Percentiles rank a stretch among this genome's conserved stretches.
Evolutionary conservation across 2,329 filamentous ascomycete species (phyloP).

Genomic region (Alternaria consortialis): DNA sequence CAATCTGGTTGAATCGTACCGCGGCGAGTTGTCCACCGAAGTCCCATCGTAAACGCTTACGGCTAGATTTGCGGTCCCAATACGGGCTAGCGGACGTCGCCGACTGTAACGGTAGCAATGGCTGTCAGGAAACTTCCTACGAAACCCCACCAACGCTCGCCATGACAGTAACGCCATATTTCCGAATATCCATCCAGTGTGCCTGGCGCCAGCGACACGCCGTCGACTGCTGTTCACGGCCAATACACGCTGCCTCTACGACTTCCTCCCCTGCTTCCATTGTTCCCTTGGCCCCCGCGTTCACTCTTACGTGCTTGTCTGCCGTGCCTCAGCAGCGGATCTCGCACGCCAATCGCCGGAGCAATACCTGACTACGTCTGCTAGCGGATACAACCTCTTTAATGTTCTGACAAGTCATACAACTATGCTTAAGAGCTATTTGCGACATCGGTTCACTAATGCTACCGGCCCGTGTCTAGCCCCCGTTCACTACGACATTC

Average conservation of each 20-base stretch:
- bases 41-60: slow-evolving; percentile 23
- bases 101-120: slow-evolving; percentile 48
- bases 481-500: slow-evolving; percentile 41
- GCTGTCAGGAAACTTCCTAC: slow-evolving; percentile 35
- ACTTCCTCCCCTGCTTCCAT: slow-evolving; percentile 14
- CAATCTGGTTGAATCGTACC: slow-evolving; percentile 40
- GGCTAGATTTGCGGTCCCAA: slow-evolving; percentile 22
- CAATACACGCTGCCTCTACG: slow-evolving; percentile 16
- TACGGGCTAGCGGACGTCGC: slow-evolving; percentile 32
- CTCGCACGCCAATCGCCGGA: slow-evolving; percentile 38
- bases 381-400: slow-evolving; percentile 54
- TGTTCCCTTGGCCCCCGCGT: slow-evolving; percentile 28
- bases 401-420: slow-evolving; percentile 48
- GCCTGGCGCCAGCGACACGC: slow-evolving; percentile 34
- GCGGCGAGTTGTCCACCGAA: slow-evolving; percentile 27
- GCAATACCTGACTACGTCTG: slow-evolving; percentile 42
- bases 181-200: slow-evolving; percentile 30
- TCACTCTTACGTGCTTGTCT: slow-evolving; percentile 42
- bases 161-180: slow-evolving; percentile 35
- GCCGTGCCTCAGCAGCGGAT: slow-evolving; percentile 40
- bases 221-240: slow-evolving; percentile 20
- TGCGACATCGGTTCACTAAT: slow-evolving; percentile 51
- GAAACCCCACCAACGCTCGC: slow-evolving; percentile 40
- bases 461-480: slow-evolving; percentile 46
- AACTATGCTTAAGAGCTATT: slow-evolving; percentile 50